Evolutionary conservation across 139 green algal species (phyloP).

Genomic region (Eudorina sp.): DNA sequence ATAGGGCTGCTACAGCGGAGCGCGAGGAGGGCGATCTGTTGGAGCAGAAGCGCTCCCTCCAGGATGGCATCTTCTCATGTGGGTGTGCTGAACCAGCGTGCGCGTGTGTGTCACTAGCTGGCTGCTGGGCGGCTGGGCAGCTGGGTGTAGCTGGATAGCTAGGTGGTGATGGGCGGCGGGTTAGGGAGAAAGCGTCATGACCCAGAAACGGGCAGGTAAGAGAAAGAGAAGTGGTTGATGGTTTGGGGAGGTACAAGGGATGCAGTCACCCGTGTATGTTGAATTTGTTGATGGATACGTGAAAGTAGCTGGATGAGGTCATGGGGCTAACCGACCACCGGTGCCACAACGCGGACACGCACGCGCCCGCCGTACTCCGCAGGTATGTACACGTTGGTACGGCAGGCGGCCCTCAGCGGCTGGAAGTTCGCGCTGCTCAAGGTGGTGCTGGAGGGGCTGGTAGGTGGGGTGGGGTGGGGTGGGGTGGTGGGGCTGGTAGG

Average conservation of each 20-base stretch:
- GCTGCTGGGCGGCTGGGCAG: neutral
- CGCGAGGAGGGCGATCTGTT: conserved; percentile 28
- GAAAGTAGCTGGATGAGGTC: neutral
- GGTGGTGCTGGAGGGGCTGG: conserved; percentile 22
- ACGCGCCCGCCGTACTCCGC: neutral
- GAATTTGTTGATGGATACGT: neutral
- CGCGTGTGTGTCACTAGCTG: neutral
- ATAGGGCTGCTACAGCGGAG: neutral
- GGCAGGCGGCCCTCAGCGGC: neutral
- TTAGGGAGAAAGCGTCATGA: too few species aligned
- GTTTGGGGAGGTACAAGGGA: neutral
- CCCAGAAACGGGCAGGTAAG: too few species aligned
- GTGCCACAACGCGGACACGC: neutral
- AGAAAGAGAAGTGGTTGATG: too few species aligned
- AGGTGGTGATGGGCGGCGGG: neutral
- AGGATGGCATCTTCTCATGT: conserved; percentile 32
- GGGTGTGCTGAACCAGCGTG: neutral
- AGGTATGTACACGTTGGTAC: conserved; percentile 44
- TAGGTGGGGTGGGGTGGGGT: neutral
- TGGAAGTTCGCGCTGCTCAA: conserved; percentile 43
- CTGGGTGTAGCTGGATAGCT: neutral
- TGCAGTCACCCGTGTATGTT: neutral
- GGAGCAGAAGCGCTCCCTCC: conserved; percentile 37
- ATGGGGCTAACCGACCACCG: neutral
- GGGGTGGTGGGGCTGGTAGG: neutral